phyloP scores from a whole-genome alignment of 805 yeast genomes.

The Phaffomyces opuntiae region DNA sequence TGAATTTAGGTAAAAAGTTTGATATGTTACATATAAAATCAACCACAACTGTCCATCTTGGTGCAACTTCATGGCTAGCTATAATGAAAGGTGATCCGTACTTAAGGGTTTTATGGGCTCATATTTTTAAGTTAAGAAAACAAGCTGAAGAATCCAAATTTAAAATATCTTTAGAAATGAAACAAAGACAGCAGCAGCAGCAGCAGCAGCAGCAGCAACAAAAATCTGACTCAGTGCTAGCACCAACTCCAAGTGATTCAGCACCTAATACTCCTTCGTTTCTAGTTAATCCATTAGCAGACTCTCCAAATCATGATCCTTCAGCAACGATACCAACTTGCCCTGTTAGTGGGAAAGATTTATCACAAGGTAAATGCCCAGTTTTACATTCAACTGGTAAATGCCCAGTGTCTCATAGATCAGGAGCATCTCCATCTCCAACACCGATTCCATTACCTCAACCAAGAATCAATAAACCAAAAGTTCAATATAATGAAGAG shows the following conservation, averaged over 20 bases:
- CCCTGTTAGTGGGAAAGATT: conserved; percentile 12
- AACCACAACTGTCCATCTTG: conserved; percentile 37
- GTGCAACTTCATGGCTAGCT: conserved; percentile 53
- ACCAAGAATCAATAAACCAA: not conserved
- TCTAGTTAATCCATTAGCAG: not conserved
- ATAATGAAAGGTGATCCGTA: conserved; percentile 54
- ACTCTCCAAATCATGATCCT: not conserved
- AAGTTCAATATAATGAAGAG: not conserved
- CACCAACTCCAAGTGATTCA: not conserved
- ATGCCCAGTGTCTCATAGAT: conserved; percentile 23
- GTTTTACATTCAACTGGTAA: conserved; percentile 17
- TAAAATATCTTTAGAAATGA: not conserved
- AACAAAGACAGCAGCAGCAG: not conserved
- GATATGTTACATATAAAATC: conserved; percentile 38
- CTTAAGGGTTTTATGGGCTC: conserved; percentile 47
- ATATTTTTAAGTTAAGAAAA: conserved; percentile 36
- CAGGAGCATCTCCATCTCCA: conserved; percentile 1
- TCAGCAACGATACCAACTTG: conserved; percentile 5
- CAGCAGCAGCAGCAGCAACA: not conserved
- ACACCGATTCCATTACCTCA: not conserved
- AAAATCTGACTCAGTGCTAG: not conserved
- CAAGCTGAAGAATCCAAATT: conserved; percentile 23
- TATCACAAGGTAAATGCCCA: conserved; percentile 21
- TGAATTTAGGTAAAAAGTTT: conserved; percentile 34
- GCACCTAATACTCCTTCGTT: not conserved